phyloP scores from a whole-genome alignment of 331 rosid species.

The Cucumis variabilis region DNA sequence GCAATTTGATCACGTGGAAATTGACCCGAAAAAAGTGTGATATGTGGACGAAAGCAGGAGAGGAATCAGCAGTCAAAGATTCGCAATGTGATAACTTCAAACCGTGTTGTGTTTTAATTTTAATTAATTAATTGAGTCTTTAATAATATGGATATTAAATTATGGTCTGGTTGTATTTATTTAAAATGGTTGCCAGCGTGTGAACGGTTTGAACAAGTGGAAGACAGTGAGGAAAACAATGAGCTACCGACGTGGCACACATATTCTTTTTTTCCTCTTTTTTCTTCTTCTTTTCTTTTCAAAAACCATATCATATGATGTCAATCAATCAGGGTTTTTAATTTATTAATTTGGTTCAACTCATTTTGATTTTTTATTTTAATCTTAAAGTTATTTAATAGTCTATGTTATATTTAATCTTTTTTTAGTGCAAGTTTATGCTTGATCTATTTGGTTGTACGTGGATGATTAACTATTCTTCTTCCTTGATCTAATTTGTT shows the following conservation, averaged over 20 bases:
- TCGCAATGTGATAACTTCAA: neutral
- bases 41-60: neutral
- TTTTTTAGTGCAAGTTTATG: no score
- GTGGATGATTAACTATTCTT: no score
- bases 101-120: neutral
- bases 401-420: no score
- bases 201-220: conserved; percentile 28
- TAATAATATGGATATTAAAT: conserved; percentile 53
- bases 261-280: neutral
- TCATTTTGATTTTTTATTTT: neutral
- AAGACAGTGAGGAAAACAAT: conserved; percentile 29
- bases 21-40: neutral
- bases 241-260: conserved; percentile 18
- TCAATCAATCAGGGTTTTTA: no score
- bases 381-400: no score
- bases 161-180: neutral
- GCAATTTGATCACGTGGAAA: conserved; percentile 1
- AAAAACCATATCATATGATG: conserved; percentile 3
- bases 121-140: neutral
- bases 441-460: no score
- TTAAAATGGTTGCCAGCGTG: conserved; percentile 17
- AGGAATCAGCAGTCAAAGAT: conserved; percentile 14
- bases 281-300: neutral
- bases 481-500: no score
- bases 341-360: neutral